These are phyloP conservation scores for Colletotrichum abscissum DNA, from an alignment of 2,329 filamentous ascomycete genomes.

Conservation along the genomic window DNA sequence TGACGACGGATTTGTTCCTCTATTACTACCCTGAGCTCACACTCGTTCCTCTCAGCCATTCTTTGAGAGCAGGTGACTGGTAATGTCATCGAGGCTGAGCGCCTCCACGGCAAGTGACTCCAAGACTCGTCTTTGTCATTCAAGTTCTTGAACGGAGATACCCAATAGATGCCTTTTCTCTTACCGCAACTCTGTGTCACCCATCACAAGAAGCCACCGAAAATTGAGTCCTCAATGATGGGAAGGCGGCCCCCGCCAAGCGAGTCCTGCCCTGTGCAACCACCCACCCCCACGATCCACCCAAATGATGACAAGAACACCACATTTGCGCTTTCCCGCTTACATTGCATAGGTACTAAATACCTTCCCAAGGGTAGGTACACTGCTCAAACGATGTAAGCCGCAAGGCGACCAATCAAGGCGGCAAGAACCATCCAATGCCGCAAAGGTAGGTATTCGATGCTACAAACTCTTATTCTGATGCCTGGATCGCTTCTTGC, in stretches of 20 bases:
- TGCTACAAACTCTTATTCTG: neutral
- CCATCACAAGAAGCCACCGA: constrained; percentile 5
- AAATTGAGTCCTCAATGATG: neutral
- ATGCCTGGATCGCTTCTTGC: neutral
- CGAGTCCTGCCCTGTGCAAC: neutral
- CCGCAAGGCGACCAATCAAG: constrained; percentile 15
- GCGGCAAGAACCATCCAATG: neutral
- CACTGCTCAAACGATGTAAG: neutral
- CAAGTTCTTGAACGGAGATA: neutral
- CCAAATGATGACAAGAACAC: constrained; percentile 1
- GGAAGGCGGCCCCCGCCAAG: neutral
- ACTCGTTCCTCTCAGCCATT: neutral
- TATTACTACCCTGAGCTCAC: neutral
- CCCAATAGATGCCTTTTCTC: neutral
- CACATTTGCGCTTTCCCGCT: neutral
- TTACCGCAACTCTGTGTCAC: neutral
- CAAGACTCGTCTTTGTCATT: neutral
- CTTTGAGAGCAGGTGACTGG: neutral
- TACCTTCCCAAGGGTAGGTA: neutral
- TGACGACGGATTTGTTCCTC: neutral
- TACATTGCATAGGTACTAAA: neutral
- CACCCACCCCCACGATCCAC: neutral
- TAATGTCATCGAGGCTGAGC: neutral
- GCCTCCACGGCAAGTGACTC: neutral
- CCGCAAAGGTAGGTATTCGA: too few relatives aligned